A percentile compares a stretch with the other conserved stretches of the same genome.
Conservation (phyloP, 805 yeast species). For the Saitoella complicata region DNA sequence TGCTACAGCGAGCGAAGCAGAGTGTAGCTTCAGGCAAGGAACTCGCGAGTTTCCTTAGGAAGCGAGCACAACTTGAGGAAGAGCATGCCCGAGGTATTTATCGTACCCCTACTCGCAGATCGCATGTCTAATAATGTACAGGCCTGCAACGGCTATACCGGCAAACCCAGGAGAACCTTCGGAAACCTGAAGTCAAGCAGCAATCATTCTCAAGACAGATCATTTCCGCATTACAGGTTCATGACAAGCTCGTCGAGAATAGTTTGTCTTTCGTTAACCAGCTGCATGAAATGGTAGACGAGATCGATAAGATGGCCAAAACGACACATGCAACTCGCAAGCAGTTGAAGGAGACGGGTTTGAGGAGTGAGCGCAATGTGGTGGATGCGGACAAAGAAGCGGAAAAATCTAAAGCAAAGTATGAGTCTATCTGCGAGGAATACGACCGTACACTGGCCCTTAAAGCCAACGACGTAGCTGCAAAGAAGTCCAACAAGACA, state of each 20-base stretch:
- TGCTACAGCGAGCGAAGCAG: slow-evolving; percentile 60
- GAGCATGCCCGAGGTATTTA: slow-evolving; percentile 30
- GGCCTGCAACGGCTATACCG: slow-evolving; percentile 59
- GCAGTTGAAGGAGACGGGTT: slow-evolving; percentile 62
- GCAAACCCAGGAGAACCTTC: slow-evolving; percentile 34
- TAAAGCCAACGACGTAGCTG: slow-evolving; percentile 35
- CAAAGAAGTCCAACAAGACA: slow-evolving; percentile 63
- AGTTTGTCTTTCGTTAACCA: slow-evolving; percentile 51
- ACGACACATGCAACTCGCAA: slow-evolving; percentile 63
- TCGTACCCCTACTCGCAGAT: slow-evolving; percentile 1
- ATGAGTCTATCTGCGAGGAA: slow-evolving; percentile 68
- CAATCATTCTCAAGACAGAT: slow-evolving; percentile 55
- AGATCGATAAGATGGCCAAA: slow-evolving; percentile 51
- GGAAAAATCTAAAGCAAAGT: slow-evolving; percentile 62
- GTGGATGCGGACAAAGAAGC: slow-evolving; percentile 67
- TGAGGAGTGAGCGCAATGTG: slow-evolving; percentile 69
- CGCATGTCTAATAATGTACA: slow-evolving; percentile 22
- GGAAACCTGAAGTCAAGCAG: slow-evolving; percentile 33
- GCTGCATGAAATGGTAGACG: slow-evolving; percentile 72
- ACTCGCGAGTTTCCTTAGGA: slow-evolving; percentile 54
- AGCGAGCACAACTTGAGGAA: slow-evolving; percentile 61
- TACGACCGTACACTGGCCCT: slow-evolving; percentile 56
- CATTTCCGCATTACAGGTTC: slow-evolving; percentile 55
- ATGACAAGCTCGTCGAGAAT: slow-evolving; percentile 63
- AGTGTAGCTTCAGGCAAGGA: slow-evolving; percentile 68